Conservation (phyloP, 805 yeast species). For the Kodamaea laetipori region DNA sequence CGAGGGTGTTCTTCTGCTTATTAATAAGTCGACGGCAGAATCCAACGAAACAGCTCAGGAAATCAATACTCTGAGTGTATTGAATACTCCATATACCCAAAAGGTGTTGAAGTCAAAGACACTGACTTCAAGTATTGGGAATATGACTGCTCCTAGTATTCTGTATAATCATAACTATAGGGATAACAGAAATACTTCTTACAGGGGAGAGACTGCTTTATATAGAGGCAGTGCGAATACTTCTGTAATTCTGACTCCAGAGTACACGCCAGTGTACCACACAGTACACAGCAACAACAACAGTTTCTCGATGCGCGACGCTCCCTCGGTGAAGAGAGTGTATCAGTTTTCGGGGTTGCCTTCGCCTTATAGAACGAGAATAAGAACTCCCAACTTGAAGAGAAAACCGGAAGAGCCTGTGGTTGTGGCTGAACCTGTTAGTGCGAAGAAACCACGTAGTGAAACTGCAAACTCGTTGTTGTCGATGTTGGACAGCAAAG, state of each 20-base stretch:
- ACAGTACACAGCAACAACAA: conserved; percentile 27
- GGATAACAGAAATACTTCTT: background rate
- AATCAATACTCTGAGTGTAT: conserved; percentile 7
- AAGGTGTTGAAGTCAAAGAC: conserved; percentile 25
- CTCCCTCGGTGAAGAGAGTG: conserved; percentile 43
- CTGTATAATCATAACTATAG: too few relatives aligned
- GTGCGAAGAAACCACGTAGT: conserved; percentile 27
- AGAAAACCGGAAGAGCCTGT: conserved; percentile 4
- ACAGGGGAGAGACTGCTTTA: too few relatives aligned
- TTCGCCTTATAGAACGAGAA: conserved; percentile 45
- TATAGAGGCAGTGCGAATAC: conserved; percentile 16
- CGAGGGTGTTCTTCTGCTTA: conserved; percentile 65
- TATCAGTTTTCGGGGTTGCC: conserved; percentile 49
- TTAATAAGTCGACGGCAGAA: conserved; percentile 9
- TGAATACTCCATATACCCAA: conserved; percentile 33
- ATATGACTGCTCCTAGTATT: background rate
- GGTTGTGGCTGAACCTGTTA: background rate
- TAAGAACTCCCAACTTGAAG: conserved; percentile 32
- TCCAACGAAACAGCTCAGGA: background rate
- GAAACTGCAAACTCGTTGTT: conserved; percentile 41
- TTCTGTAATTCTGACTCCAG: conserved; percentile 33
- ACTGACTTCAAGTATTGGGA: conserved; percentile 6
- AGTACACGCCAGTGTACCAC: conserved; percentile 41
- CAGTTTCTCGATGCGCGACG: conserved; percentile 18
- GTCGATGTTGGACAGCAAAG: conserved; percentile 36